Base-by-base conservation (phyloP, 805 yeast species). In the Kurtzmaniella cleridarum region DNA sequence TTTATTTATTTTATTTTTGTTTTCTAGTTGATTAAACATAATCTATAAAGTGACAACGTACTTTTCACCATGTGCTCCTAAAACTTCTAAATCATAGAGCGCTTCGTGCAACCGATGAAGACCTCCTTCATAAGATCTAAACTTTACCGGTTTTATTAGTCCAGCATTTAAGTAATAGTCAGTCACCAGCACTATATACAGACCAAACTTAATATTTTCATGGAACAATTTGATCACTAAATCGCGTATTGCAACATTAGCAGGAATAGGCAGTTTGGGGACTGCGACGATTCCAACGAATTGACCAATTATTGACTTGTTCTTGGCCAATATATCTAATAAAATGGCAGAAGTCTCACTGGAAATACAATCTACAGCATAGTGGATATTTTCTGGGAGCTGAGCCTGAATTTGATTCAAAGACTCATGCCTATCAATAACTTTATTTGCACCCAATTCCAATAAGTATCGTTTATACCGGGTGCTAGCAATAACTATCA, bases 331-430 rank as follows among this genome's bases (percentile, higher is more conserved):
- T 2, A 67, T 43, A 12, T 53, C 53, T 9, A 63, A 41, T 3
- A 69, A 56, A 7, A 43, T 36, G 3, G 53, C 49, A 3, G 74
- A 60, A 7, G 71, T 67, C 30, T 61, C 59, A 38, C 61, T 66
- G 3, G 74, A 69, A 13, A 69, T 67, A 40, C 71, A 66, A 47
- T 71, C 75, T 31, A 70, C 59, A n/a, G 69, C 75, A 43, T 51
- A 60, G 17, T 55, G 52, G 3, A 66, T 39, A 8, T 60, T 59
- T 11, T 51, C 49, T 6, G 58, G 57, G 2, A 13, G 30, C 10
- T 11, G 30, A 27, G 30, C 14, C 30, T 27, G 14, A 5, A 14
- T 27, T 13, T 17, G 30, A 23, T 10, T 11, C 6, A 26, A 9
- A 27, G n/a, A 6, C 14, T 27, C 30, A 35, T 56, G 57, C 36